These are phyloP conservation scores for Serendipita vermifera DNA, from an alignment of 768 basidiomycete species.

Conservation along the genomic window DNA sequence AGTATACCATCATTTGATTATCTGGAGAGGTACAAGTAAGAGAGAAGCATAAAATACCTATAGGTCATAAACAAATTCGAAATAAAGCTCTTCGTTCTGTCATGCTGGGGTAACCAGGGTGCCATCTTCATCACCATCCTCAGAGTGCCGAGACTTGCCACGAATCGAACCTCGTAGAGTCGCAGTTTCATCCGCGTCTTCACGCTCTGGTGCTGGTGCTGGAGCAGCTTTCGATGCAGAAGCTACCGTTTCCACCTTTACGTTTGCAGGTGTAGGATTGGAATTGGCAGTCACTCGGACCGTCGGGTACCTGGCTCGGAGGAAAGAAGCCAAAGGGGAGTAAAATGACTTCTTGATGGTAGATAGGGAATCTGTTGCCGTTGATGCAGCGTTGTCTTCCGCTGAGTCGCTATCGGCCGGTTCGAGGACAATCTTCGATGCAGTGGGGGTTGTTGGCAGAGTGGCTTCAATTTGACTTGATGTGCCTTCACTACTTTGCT, in stretches of 20 bases:
- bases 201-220: too few relatives aligned
- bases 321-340: constrained; percentile 17
- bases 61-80: too few relatives aligned
- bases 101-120: too few relatives aligned
- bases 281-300: not conserved
- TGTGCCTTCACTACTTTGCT: not conserved
- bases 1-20: too few relatives aligned
- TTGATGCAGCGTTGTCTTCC: not conserved
- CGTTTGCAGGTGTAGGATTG: not conserved
- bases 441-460: constrained; percentile 1
- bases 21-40: too few relatives aligned
- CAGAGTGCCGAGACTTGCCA: too few relatives aligned
- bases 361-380: not conserved
- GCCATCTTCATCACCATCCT: too few relatives aligned
- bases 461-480: not conserved
- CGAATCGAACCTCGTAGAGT: too few relatives aligned
- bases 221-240: too few relatives aligned
- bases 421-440: constrained; percentile 4
- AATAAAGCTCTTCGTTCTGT: too few relatives aligned
- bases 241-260: not conserved
- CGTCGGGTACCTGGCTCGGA: constrained; percentile 46
- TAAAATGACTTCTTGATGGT: constrained; percentile 10
- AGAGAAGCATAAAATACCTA: too few relatives aligned
- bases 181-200: too few relatives aligned
- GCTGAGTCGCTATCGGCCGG: not conserved